These are phyloP conservation scores for Phytopythium montanum DNA, from an alignment of 352 stramenopile genomes.

Conservation along the genomic window DNA sequence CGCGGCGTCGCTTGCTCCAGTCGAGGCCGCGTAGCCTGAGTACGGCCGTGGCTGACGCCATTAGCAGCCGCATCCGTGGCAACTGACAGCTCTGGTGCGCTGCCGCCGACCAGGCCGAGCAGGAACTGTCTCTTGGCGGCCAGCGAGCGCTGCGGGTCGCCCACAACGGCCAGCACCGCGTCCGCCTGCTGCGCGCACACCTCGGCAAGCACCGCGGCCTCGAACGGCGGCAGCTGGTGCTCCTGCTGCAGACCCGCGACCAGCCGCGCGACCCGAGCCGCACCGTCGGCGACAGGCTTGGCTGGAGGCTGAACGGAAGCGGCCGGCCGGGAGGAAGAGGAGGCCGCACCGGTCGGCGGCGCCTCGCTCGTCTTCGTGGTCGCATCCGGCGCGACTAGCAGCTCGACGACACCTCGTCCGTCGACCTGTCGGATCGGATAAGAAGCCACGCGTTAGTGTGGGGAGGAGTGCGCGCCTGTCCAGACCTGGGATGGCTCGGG, in stretches of 20 bases:
- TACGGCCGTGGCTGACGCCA: background rate
- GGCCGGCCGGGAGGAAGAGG: background rate
- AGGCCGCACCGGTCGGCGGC: too few relatives aligned
- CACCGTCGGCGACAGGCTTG: background rate
- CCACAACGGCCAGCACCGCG: conserved; percentile 32
- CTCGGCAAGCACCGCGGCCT: conserved; percentile 37
- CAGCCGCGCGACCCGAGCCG: conserved; percentile 25
- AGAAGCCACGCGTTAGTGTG: background rate
- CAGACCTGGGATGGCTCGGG: too few relatives aligned
- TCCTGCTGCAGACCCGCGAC: conserved; percentile 38
- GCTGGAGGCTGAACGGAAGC: background rate
- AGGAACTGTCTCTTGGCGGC: conserved; percentile 53
- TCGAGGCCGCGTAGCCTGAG: background rate
- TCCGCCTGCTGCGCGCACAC: conserved; percentile 36
- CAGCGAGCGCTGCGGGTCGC: conserved; percentile 18
- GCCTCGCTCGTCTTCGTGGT: background rate
- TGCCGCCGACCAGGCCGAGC: conserved; percentile 20
- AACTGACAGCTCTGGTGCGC: background rate
- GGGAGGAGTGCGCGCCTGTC: background rate
- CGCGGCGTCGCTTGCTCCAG: conserved; percentile 4
- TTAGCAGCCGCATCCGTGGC: background rate
- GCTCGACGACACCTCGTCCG: background rate
- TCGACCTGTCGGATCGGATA: background rate
- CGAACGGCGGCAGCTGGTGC: conserved; percentile 34
- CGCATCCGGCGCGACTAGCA: conserved; percentile 23